Evolutionary conservation across 192 early-diverging fungal species (phyloP), one percentile per base, ranked within the genome.

Genomic region (Powellomyces hirtus): DNA sequence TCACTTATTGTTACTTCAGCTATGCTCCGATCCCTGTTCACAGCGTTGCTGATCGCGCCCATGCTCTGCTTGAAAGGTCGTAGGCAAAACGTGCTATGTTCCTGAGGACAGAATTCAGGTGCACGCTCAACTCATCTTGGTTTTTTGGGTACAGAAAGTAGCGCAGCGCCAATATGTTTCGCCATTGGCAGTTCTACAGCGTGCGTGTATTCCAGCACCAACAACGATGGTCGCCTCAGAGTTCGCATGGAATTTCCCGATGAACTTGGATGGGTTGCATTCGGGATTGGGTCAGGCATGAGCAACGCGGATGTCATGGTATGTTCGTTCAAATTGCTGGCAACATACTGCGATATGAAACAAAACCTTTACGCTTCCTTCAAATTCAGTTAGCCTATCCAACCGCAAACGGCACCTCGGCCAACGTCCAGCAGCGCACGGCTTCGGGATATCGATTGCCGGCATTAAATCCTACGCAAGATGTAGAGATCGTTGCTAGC

Each of bases 341-440:
- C n/a, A n/a, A n/a, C n/a, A n/a, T n/a, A n/a, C n/a, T n/a, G n/a
- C n/a, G n/a, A n/a, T n/a, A n/a, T n/a, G n/a, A n/a, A n/a, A n/a
- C n/a, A n/a, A n/a, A n/a, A n/a, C n/a, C n/a, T n/a, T n/a, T n/a
- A n/a, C n/a, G n/a, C n/a, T n/a, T n/a, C n/a, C n/a, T n/a, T n/a
- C n/a, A n/a, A n/a, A n/a, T 26, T 8, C 38, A 66, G 64, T 10
- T 66, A 34, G 52, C 52, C 24, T 55, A 52, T 18, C 51, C 51
- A 16, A 18, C 24, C 6, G 13, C 50, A 0, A 31, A 66, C 27
- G 64, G 64, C 50, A 6, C 31, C 18, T 24, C 31, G 16, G 26
- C 64, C 51, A 56, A 66, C 22, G 24, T 83, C 29, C 52, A 65
- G 20, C 71, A 60, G 24, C 59, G 74, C 16, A 70, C 55, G 13